These are phyloP conservation scores for Vitis hybrid DNA, from an alignment of 177 flowering plant genomes.

Conservation along the genomic window DNA sequence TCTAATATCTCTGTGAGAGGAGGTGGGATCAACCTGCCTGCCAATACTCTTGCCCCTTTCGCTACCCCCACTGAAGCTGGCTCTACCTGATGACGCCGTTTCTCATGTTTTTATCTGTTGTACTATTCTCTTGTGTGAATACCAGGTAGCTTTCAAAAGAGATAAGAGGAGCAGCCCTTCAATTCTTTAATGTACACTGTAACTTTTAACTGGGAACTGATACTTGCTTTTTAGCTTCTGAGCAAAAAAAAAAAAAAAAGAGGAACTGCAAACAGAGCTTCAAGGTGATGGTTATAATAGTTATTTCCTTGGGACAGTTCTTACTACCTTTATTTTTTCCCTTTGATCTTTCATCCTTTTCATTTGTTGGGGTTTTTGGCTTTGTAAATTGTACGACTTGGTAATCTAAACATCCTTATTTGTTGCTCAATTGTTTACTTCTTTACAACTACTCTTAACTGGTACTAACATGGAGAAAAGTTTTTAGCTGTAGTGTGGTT, in stretches of 20 bases:
- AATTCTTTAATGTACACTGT: conserved; percentile 43
- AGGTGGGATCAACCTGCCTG: conserved; percentile 49
- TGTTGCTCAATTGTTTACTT: background rate
- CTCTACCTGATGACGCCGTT: conserved; percentile 28
- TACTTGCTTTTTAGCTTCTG: conserved; percentile 23
- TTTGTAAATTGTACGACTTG: conserved; percentile 7
- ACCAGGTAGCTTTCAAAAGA: conserved; percentile 30
- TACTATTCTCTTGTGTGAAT: conserved; percentile 30
- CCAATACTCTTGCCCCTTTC: conserved; percentile 57
- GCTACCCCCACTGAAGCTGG: conserved; percentile 41
- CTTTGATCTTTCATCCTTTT: background rate
- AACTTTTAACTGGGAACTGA: conserved; percentile 28
- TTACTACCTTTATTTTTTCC: background rate
- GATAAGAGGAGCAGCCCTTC: conserved; percentile 25
- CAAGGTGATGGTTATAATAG: conserved; percentile 22
- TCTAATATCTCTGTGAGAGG: conserved; percentile 62
- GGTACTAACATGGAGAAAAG: background rate
- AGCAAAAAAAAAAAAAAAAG: conserved; percentile 11
- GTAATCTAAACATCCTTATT: conserved; percentile 4
- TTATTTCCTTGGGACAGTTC: conserved; percentile 10
- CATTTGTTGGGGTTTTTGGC: background rate
- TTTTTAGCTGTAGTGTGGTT: background rate
- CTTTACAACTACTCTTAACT: background rate
- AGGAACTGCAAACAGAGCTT: background rate
- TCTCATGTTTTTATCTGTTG: conserved; percentile 17